phyloP scores from a whole-genome alignment of 306 rosid genomes.

The Prunus kanzakura region DNA sequence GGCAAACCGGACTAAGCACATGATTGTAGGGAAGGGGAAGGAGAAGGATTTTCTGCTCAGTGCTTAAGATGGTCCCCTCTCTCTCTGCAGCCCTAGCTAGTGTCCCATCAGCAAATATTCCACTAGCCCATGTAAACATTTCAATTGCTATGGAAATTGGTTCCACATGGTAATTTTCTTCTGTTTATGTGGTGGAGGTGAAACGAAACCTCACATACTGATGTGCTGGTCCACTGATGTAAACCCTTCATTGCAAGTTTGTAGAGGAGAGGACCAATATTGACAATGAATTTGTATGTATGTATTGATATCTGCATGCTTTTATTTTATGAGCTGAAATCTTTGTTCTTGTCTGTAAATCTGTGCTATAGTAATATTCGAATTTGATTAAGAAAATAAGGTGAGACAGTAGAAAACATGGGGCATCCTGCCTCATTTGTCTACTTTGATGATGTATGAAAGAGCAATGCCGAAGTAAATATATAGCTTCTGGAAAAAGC shows the following conservation, averaged over 20 bases:
- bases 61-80: slow-evolving; percentile 3
- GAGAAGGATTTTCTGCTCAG: not conserved
- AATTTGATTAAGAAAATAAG: not conserved
- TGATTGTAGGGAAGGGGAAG: slow-evolving; percentile 29
- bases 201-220: not conserved
- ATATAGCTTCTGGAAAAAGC: not conserved
- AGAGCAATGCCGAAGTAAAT: not conserved
- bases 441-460: too few species aligned
- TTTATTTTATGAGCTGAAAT: not conserved
- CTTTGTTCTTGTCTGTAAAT: not conserved
- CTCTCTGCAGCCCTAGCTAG: not conserved
- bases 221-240: not conserved
- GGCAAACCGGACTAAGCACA: slow-evolving; percentile 38
- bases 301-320: not conserved
- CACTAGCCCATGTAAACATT: slow-evolving; percentile 7
- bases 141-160: not conserved
- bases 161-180: not conserved
- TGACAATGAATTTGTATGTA: not conserved
- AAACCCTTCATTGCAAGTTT: not conserved
- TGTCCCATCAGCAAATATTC: not conserved
- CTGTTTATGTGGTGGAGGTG: not conserved
- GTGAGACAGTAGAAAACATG: not conserved
- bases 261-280: not conserved
- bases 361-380: not conserved
- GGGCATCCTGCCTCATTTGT: too few species aligned